A percentile compares a stretch with the other conserved stretches of the same genome.
Conservation (phyloP, 1,284 basidiomycete genomes). For the Lignosus rhinocerotis region DNA sequence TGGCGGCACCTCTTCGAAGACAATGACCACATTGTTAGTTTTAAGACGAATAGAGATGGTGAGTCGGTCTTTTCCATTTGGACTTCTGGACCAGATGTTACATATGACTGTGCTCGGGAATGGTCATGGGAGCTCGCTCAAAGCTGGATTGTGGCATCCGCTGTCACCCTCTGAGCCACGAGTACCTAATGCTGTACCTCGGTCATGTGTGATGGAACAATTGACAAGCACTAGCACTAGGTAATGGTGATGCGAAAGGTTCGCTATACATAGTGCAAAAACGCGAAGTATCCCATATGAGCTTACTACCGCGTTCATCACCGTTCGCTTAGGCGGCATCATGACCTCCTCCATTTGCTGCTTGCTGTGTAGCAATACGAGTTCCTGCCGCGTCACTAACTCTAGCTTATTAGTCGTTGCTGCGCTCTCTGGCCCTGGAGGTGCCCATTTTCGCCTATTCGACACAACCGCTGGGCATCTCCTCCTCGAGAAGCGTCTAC, state of each 20-base stretch:
- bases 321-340: background rate
- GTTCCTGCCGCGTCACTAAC: background rate
- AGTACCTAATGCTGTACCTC: no score
- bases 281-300: no score
- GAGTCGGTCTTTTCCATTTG: constrained; percentile 20
- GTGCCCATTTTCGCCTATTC: constrained; percentile 71
- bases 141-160: no score
- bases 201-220: no score
- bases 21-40: constrained; percentile 71
- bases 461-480: constrained; percentile 68
- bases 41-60: constrained; percentile 65
- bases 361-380: background rate
- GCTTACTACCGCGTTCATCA: background rate
- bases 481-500: constrained; percentile 66
- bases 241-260: no score
- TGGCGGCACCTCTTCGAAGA: constrained; percentile 81
- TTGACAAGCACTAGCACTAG: no score
- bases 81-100: background rate
- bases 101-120: no score
- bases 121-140: no score
- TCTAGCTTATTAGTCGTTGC: constrained; percentile 54
- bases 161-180: no score
- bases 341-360: background rate
- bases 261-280: no score
- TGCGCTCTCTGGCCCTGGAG: constrained; percentile 75